Evolutionary conservation across 306 rosid species (phyloP).

Genomic region (Alnus glutinosa): DNA sequence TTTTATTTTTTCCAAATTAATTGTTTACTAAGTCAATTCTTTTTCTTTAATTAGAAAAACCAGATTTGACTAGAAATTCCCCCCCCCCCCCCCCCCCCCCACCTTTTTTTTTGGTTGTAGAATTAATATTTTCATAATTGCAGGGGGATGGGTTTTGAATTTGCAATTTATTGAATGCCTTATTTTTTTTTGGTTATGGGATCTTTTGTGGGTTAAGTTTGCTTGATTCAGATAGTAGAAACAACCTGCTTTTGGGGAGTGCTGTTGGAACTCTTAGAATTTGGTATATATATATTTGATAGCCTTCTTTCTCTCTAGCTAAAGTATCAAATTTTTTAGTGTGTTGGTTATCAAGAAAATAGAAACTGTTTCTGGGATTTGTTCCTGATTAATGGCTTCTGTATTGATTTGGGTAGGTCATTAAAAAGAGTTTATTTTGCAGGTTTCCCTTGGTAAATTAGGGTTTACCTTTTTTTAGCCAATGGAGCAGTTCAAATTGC

Average conservation of each 20-base stretch:
- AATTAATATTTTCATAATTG: constrained; percentile 32
- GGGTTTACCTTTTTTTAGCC: constrained; percentile 34
- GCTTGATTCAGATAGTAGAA: constrained; percentile 34
- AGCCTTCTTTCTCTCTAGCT: constrained; percentile 23
- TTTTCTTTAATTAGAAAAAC: constrained; percentile 19
- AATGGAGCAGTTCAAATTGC: constrained; percentile 65
- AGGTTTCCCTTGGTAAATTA: constrained; percentile 42
- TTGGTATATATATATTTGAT: constrained; percentile 26
- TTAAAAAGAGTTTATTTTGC: constrained; percentile 34
- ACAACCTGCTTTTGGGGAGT: constrained; percentile 30
- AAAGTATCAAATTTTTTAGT: constrained; percentile 19
- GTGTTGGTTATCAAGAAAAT: background rate
- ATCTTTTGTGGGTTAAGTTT: constrained; percentile 33
- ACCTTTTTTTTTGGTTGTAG: constrained; percentile 20
- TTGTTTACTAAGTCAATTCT: constrained; percentile 54
- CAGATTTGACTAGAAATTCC: background rate
- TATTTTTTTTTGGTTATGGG: constrained; percentile 29
- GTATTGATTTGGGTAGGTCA: constrained; percentile 20
- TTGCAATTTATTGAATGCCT: constrained; percentile 40
- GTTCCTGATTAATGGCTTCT: constrained; percentile 25
- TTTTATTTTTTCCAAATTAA: constrained; percentile 21
- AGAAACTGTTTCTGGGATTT: constrained; percentile 32
- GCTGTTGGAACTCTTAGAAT: constrained; percentile 41
- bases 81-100: no score
- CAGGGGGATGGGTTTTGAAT: constrained; percentile 30